phyloP scores from a whole-genome alignment of 768 basidiomycete genomes.

The Gloeophyllum trabeum region DNA sequence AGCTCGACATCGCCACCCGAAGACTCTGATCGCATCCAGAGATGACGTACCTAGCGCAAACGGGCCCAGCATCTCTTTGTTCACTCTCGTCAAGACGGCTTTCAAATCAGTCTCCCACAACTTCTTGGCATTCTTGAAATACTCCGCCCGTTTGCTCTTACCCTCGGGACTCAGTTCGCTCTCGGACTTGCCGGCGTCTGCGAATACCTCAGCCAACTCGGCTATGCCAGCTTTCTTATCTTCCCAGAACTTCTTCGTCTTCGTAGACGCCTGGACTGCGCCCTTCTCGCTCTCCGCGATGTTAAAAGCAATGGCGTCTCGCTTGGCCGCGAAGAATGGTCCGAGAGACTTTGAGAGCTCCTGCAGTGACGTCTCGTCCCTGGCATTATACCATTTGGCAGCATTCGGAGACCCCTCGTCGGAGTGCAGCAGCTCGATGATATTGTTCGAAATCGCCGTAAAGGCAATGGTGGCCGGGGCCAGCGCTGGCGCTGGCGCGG shows the following conservation, averaged over 20 bases:
- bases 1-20: not conserved
- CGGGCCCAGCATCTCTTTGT: slow-evolving; percentile 51
- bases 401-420: slow-evolving; percentile 51
- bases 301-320: slow-evolving; percentile 35
- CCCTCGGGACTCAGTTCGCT: slow-evolving; percentile 27
- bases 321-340: slow-evolving; percentile 33
- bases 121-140: slow-evolving; percentile 35
- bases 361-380: slow-evolving; percentile 38
- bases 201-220: slow-evolving; percentile 32
- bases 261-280: slow-evolving; percentile 42
- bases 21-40: not conserved
- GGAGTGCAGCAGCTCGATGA: slow-evolving; percentile 51
- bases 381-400: slow-evolving; percentile 48
- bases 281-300: slow-evolving; percentile 40
- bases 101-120: slow-evolving; percentile 43
- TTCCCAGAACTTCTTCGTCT: slow-evolving; percentile 51
- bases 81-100: slow-evolving; percentile 33
- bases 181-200: slow-evolving; percentile 27
- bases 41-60: slow-evolving; percentile 44
- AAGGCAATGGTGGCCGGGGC: slow-evolving; percentile 77
- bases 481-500: slow-evolving; percentile 64
- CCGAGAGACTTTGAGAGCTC: slow-evolving; percentile 30
- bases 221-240: slow-evolving; percentile 37
- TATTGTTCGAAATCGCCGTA: slow-evolving; percentile 27
- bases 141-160: slow-evolving; percentile 31